Conservation (phyloP, 495 filamentous ascomycete species). For the Penicillium argentinense region DNA sequence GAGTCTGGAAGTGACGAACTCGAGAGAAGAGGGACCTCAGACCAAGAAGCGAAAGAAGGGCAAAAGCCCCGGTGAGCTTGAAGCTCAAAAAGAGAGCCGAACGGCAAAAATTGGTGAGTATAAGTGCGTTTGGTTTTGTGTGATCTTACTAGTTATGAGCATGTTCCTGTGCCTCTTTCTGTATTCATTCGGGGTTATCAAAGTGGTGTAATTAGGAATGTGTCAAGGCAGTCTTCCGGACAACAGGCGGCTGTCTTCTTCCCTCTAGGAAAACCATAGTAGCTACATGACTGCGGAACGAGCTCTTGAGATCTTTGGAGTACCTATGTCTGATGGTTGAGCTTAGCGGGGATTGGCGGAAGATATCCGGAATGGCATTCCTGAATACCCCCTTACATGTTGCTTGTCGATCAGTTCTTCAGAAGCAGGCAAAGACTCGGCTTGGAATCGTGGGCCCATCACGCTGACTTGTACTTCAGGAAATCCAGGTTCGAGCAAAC, state of each 20-base stretch:
- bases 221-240: slow-evolving; percentile 8
- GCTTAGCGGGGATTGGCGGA: neutral
- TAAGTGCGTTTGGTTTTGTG: slow-evolving; percentile 31
- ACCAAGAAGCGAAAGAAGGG: too few relatives aligned
- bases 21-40: too few relatives aligned
- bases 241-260: neutral
- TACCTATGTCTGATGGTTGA: too few relatives aligned
- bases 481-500: too few relatives aligned
- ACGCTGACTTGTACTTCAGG: too few relatives aligned
- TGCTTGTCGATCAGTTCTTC: too few relatives aligned
- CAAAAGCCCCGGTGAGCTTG: too few relatives aligned
- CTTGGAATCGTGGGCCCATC: too few relatives aligned
- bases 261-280: neutral
- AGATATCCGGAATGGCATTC: neutral
- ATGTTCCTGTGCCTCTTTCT: slow-evolving; percentile 38
- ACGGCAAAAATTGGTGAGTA: slow-evolving; percentile 26
- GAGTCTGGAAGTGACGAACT: neutral
- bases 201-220: slow-evolving; percentile 23
- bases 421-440: too few relatives aligned
- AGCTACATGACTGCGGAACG: neutral
- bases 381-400: too few relatives aligned
- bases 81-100: neutral
- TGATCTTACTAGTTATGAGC: slow-evolving; percentile 24
- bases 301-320: too few relatives aligned
- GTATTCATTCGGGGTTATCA: slow-evolving; percentile 32